A percentile compares a stretch with the other conserved stretches of the same genome.
These are phyloP conservation scores for Leccinum ponderosum DNA, from an alignment of 1,284 basidiomycete genomes.

Conservation along the genomic window DNA sequence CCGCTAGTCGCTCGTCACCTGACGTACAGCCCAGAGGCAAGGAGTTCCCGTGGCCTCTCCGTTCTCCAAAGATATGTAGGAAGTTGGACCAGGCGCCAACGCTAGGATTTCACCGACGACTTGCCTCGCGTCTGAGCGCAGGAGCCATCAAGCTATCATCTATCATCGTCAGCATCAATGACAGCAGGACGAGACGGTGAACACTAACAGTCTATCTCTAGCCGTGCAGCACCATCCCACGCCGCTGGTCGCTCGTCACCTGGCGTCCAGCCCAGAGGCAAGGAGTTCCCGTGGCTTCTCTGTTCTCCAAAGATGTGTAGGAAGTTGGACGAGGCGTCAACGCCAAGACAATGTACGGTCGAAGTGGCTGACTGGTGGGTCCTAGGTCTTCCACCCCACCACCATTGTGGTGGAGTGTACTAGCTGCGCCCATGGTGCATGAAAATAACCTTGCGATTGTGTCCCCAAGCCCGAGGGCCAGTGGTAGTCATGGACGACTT, in stretches of 20 bases:
- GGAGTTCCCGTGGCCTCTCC: not conserved
- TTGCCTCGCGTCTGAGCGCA: not conserved
- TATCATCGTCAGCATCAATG: not conserved
- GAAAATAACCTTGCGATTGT: not conserved
- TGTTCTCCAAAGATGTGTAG: not conserved
- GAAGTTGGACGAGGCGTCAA: not conserved
- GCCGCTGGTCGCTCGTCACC: not conserved
- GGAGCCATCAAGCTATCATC: not conserved
- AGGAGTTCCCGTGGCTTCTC: not conserved
- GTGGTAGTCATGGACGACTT: not conserved
- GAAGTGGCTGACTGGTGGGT: not conserved
- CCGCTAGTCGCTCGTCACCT: not conserved
- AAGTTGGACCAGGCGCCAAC: not conserved
- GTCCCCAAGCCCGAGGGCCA: not conserved
- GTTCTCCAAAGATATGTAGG: not conserved
- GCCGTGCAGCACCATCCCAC: not conserved
- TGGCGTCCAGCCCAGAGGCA: not conserved
- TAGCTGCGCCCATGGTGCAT: not conserved
- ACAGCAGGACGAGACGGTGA: not conserved
- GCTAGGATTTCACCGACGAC: not conserved
- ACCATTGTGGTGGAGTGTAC: not conserved
- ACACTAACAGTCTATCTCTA: not conserved
- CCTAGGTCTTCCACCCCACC: not conserved
- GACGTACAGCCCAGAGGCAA: not conserved
- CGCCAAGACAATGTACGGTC: not conserved